Base-by-base conservation (phyloP, 2,329 filamentous ascomycete genomes). In the Fusarium veterinarium region DNA sequence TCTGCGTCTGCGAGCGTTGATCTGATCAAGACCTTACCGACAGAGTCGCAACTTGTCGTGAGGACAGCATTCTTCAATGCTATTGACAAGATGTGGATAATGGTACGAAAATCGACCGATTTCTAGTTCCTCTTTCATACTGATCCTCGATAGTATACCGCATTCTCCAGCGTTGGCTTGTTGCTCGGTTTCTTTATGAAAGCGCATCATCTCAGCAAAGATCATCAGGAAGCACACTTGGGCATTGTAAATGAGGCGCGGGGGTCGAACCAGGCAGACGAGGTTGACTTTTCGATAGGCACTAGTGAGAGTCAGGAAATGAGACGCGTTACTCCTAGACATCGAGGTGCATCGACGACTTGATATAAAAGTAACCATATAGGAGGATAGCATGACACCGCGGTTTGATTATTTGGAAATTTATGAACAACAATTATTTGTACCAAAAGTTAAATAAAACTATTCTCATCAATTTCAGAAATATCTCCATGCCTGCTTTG, bases 1-100 rank as follows among this genome's bases (percentile, higher is more conserved):
- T 84, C 84, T 62, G 87, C 90, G 2, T 85, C 87, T 25, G 85
- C 91, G n/a, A 89, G 88, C 72, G 86, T 90, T 3, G 83, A 85
- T 13, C 73, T 88, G 14, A 85, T 92, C 40, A 75, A 72, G 56
- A 69, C 67, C 13, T 53, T 79, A 12, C 62, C 70, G 4, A 37
- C 59, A 3, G 64, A 67, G 7, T 60, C 69, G n/a, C 78, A 78
- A 13, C 37, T 67, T 5, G 33, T 72, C 12, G 79, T 79, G 11
- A 68, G 73, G 25, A 51, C 56, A 19, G 69, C 79, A 17, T 79
- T 78, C 46, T 79, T 75, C 31, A 25, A 75, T 20, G 68, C 79
- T 13, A 58, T 79, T 0, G 49, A 74, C 10, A 70, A 60, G 1
- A 76, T 79, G 53, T 80, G 79, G 79, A 78, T 80, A 17, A 73